A percentile compares a stretch with the other conserved stretches of the same genome.
phyloP scores from a whole-genome alignment of 306 rosid species.

The Gastrolobium bilobum region DNA sequence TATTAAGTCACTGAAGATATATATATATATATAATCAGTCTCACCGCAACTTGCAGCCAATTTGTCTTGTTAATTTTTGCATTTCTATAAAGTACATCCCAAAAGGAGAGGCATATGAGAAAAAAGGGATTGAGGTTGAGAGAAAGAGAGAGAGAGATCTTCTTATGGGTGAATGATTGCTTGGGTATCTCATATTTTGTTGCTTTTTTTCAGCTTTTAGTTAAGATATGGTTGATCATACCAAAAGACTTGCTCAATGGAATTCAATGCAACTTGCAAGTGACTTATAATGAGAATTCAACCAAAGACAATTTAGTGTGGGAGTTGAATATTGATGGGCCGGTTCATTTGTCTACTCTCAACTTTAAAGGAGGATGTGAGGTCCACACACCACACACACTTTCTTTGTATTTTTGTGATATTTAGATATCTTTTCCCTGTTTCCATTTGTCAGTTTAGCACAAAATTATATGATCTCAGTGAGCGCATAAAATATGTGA shows the following conservation, averaged over 20 bases:
- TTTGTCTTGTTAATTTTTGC: conserved; percentile 35
- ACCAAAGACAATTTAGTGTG: conserved; percentile 29
- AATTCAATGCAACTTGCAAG: conserved; percentile 43
- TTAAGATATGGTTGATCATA: conserved; percentile 52
- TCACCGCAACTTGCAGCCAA: conserved; percentile 50
- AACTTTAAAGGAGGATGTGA: conserved; percentile 18
- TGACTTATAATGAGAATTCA: conserved; percentile 29
- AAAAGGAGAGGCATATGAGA: conserved; percentile 36
- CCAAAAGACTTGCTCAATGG: conserved; percentile 46
- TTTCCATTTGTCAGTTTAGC: conserved; percentile 42
- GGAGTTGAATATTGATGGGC: conserved; percentile 34
- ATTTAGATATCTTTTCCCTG: conserved; percentile 31
- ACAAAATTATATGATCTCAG: conserved; percentile 37
- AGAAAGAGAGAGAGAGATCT: conserved; percentile 40
- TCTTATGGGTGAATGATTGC: conserved; percentile 41
- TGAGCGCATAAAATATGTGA: conserved; percentile 39
- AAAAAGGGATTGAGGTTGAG: conserved; percentile 47
- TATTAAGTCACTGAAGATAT: conserved; percentile 4
- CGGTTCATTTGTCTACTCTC: conserved; percentile 38
- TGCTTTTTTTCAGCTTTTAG: conserved; percentile 46
- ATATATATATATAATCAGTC: conserved; percentile 32
- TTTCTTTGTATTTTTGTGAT: conserved; percentile 27
- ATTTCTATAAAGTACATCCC: conserved; percentile 53
- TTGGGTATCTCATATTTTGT: conserved; percentile 51
- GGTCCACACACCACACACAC: conserved; percentile 52